A percentile compares a stretch with the other conserved stretches of the same genome.
phyloP scores from a whole-genome alignment of 148 eudicot genomes.

The Vaccinium myrtillus region DNA sequence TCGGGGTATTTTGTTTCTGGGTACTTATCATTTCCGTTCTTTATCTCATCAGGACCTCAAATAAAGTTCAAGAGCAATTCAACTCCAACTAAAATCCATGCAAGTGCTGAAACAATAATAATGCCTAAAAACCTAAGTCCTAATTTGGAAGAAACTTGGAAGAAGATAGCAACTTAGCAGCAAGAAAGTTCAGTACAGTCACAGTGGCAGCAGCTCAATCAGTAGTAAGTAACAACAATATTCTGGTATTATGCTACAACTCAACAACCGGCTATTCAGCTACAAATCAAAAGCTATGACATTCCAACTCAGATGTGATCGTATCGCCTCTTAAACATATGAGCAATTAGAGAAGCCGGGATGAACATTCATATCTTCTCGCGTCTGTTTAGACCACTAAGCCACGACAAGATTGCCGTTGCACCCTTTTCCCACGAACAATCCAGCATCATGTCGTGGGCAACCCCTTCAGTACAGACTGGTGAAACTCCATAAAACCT shows the following conservation, averaged over 20 bases:
- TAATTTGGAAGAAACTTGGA: neutral
- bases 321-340: neutral
- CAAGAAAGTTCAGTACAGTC: neutral
- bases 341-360: neutral
- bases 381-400: slow-evolving; percentile 23
- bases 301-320: neutral
- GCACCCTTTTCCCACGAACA: slow-evolving; percentile 87
- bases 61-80: too few relatives aligned
- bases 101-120: too few relatives aligned
- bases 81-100: too few relatives aligned
- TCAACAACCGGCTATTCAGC: neutral
- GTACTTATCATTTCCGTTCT: too few relatives aligned
- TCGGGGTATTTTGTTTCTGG: too few relatives aligned
- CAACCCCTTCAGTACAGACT: slow-evolving; percentile 63
- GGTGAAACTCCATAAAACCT: slow-evolving; percentile 80
- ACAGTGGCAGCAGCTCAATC: neutral
- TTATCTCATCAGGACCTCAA: too few relatives aligned
- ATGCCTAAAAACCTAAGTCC: neutral
- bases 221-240: neutral
- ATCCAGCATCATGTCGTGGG: slow-evolving; percentile 95
- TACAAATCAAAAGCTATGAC: neutral
- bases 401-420: slow-evolving; percentile 54
- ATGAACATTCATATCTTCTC: neutral
- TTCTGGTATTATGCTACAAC: neutral
- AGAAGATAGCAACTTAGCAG: neutral